Conservation (phyloP, 441 rosid genomes). For the Eutrema salsugineum region DNA sequence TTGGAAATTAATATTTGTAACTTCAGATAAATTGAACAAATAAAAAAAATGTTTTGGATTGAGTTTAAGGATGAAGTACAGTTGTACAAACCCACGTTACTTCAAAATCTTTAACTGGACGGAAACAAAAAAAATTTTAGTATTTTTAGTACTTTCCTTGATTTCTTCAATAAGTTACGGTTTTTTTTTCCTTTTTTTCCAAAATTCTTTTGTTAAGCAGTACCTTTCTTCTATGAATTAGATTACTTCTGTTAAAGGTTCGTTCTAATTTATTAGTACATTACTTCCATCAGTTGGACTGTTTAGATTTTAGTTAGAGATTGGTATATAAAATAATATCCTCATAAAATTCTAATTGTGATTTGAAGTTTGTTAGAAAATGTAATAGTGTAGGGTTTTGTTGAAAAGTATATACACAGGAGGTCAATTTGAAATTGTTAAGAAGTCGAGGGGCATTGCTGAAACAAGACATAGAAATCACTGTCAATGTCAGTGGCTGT, state of each 20-base stretch:
- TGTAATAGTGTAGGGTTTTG: neutral
- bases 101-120: neutral
- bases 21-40: neutral
- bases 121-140: neutral
- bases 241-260: neutral
- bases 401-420: constrained; percentile 2
- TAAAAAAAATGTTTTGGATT: neutral
- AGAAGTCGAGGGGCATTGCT: neutral
- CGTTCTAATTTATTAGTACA: neutral
- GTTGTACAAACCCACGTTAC: neutral
- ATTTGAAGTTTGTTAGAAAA: neutral
- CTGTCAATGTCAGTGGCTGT: constrained; percentile 32
- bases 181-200: neutral
- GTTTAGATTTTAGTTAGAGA: neutral
- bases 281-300: neutral
- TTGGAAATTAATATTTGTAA: neutral
- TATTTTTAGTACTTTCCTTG: neutral
- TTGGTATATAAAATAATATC: neutral
- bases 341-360: neutral
- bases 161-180: constrained; percentile 2
- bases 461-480: constrained; percentile 23
- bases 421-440: neutral
- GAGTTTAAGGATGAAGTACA: neutral
- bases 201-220: neutral
- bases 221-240: neutral